A percentile compares a stretch with the other conserved stretches of the same genome.
Conservation (phyloP, 306 rosid species). For the Pyrus pyrifolia region DNA sequence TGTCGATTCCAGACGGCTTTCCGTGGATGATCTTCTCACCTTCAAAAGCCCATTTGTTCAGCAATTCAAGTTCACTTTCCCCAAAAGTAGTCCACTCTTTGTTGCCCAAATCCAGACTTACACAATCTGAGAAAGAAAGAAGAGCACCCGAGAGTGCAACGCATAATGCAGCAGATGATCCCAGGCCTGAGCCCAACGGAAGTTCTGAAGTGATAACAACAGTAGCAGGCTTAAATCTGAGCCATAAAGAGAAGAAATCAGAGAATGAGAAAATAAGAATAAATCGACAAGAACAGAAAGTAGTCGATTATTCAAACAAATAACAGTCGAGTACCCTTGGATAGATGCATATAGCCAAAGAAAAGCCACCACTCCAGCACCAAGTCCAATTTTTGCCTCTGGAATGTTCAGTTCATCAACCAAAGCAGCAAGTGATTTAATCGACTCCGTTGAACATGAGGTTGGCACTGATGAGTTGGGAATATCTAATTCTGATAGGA, state of each 20-base stretch:
- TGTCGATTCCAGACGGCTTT: conserved; percentile 96
- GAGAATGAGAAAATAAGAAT: not conserved
- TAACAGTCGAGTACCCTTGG: conserved; percentile 44
- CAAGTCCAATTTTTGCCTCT: conserved; percentile 56
- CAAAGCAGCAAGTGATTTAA: conserved; percentile 51
- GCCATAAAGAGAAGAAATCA: conserved; percentile 7
- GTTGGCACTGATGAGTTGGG: conserved; percentile 38
- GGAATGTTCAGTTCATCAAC: conserved; percentile 63
- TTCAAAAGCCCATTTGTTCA: conserved; percentile 96
- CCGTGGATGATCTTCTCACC: conserved; percentile 97
- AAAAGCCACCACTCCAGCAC: conserved; percentile 75
- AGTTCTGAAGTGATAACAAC: conserved; percentile 73
- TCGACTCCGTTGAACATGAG: conserved; percentile 52
- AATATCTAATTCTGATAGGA: conserved; percentile 34
- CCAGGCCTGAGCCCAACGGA: conserved; percentile 89
- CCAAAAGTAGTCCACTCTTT: conserved; percentile 59
- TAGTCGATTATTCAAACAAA: not conserved
- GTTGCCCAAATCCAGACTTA: conserved; percentile 42
- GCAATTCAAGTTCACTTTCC: conserved; percentile 57
- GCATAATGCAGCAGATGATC: conserved; percentile 81
- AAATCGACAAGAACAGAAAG: not conserved
- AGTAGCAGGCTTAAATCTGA: conserved; percentile 83
- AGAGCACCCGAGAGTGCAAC: conserved; percentile 75
- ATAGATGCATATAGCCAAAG: conserved; percentile 83
- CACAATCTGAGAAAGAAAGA: conserved; percentile 60